Evolutionary conservation across 768 basidiomycete species (phyloP).

Genomic region (Lyophyllum decastes): DNA sequence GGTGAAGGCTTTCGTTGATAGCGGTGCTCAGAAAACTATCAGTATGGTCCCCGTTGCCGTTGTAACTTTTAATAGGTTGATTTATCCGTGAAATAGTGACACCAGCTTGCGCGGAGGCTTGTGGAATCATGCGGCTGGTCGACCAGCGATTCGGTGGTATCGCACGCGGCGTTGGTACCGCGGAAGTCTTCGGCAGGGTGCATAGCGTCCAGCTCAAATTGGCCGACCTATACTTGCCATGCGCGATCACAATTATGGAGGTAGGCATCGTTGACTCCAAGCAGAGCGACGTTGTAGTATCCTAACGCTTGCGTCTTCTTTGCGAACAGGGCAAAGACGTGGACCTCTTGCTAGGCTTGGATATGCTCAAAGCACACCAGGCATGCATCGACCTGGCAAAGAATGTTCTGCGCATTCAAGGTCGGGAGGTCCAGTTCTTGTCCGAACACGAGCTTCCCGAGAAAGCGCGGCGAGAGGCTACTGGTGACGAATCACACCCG

Average conservation of each 20-base stretch:
- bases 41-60: conserved; percentile 51
- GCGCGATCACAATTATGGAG: conserved; percentile 96
- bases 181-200: conserved; percentile 90
- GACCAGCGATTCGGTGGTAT: conserved; percentile 88
- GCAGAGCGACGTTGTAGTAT: background rate
- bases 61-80: background rate
- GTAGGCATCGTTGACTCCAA: conserved; percentile 34
- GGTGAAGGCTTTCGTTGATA: conserved; percentile 97
- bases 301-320: background rate
- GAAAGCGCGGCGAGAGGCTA: conserved; percentile 50
- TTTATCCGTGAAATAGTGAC: conserved; percentile 59
- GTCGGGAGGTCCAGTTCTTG: conserved; percentile 84
- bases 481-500: conserved; percentile 24
- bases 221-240: conserved; percentile 80
- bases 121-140: conserved; percentile 92
- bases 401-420: conserved; percentile 89
- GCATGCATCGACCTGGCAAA: conserved; percentile 94
- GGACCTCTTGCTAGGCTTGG: conserved; percentile 96
- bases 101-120: conserved; percentile 87
- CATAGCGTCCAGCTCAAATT: conserved; percentile 93
- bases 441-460: conserved; percentile 94
- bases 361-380: conserved; percentile 98
- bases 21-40: conserved; percentile 95
- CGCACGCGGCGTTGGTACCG: conserved; percentile 92
- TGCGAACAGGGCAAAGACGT: conserved; percentile 75